phyloP scores from a whole-genome alignment of 2,329 filamentous ascomycete genomes.

The Trichoderma atrobrunneum region DNA sequence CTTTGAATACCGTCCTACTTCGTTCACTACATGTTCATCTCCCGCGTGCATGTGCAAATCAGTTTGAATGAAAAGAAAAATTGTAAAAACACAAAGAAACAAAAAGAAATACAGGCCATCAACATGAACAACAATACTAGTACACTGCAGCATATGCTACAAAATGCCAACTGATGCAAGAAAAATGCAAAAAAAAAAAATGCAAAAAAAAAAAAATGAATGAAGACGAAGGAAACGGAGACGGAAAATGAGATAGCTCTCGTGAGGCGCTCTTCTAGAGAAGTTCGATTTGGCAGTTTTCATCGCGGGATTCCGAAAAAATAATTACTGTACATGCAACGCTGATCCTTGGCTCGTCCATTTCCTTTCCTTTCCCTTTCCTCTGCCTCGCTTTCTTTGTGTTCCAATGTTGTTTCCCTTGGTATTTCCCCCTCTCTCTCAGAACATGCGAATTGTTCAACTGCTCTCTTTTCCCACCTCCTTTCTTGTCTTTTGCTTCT shows the following conservation, averaged over 20 bases:
- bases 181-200: neutral
- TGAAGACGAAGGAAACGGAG: too few species aligned
- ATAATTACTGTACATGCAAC: neutral
- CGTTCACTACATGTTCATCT: neutral
- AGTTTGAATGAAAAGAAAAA: neutral
- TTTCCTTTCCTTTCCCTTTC: neutral
- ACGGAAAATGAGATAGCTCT: neutral
- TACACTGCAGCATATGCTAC: neutral
- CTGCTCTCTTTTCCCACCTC: neutral
- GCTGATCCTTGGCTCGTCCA: neutral
- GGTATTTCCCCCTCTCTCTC: neutral
- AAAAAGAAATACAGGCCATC: neutral
- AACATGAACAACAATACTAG: neutral
- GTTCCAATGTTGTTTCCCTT: neutral
- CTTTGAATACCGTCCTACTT: neutral
- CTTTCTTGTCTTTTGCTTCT: neutral
- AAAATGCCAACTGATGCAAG: neutral
- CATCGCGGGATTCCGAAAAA: neutral
- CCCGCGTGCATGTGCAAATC: neutral
- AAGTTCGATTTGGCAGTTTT: constrained; percentile 1
- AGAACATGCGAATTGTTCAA: neutral
- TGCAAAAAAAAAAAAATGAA: neutral
- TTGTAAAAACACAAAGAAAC: neutral
- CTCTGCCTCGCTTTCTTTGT: neutral
- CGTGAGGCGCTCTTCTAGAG: neutral